Evolutionary conservation across 2,329 filamentous ascomycete genomes (phyloP).

Genomic region (Apiospora hydei): DNA sequence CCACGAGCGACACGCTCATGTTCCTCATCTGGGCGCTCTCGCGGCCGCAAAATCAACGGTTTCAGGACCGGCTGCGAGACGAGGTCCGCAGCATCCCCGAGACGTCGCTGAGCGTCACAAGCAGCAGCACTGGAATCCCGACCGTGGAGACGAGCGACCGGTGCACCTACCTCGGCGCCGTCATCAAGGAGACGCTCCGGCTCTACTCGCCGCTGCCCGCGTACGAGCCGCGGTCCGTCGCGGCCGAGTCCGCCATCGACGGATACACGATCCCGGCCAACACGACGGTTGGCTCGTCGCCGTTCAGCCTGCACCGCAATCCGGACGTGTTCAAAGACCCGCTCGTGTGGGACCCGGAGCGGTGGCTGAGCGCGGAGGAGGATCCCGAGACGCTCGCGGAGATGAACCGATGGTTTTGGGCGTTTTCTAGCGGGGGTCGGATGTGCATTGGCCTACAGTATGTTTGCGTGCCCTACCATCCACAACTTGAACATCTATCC

Average conservation of each 20-base stretch:
- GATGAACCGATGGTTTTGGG: slow-evolving; percentile 34
- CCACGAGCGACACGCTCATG: slow-evolving; percentile 59
- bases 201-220: slow-evolving; percentile 60
- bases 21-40: slow-evolving; percentile 59
- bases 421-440: slow-evolving; percentile 32
- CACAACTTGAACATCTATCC: too few species aligned
- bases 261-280: slow-evolving; percentile 34
- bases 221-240: slow-evolving; percentile 54
- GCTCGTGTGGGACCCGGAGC: slow-evolving; percentile 36
- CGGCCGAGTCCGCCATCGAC: slow-evolving; percentile 39
- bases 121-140: slow-evolving; percentile 37
- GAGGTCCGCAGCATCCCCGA: slow-evolving; percentile 47
- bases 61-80: slow-evolving; percentile 52
- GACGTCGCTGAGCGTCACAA: slow-evolving; percentile 16
- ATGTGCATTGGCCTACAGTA: slow-evolving; percentile 35
- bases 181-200: slow-evolving; percentile 58
- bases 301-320: slow-evolving; percentile 39
- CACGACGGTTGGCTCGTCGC: slow-evolving; percentile 35
- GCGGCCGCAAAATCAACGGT: slow-evolving; percentile 46
- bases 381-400: slow-evolving; percentile 27
- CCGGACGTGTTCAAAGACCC: slow-evolving; percentile 34
- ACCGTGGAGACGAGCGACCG: slow-evolving; percentile 46
- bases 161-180: slow-evolving; percentile 53
- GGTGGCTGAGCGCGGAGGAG: slow-evolving; percentile 29
- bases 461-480: slow-evolving; percentile 9